These are phyloP conservation scores for Amyloporia xantha DNA, from an alignment of 768 basidiomycete species.

Conservation along the genomic window DNA sequence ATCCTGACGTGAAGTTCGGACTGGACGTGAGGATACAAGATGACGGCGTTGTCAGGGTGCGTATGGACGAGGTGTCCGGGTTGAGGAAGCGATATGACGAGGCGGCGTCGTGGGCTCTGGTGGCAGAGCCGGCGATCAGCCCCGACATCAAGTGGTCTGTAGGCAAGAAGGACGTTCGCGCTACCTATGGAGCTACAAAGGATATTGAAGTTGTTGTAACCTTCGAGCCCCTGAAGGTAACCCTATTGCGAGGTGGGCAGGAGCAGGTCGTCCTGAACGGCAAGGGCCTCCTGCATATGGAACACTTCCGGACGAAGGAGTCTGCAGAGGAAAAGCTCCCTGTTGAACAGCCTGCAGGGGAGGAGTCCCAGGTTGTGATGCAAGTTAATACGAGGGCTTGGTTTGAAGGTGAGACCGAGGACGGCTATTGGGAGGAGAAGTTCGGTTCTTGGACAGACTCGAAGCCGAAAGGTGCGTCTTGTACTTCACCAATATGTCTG, in stretches of 20 bases:
- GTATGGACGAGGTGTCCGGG: constrained; percentile 85
- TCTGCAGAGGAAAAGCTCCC: constrained; percentile 33
- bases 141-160: constrained; percentile 55
- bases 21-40: constrained; percentile 80
- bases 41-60: constrained; percentile 84
- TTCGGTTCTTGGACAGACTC: constrained; percentile 85
- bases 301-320: constrained; percentile 83
- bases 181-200: constrained; percentile 57
- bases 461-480: constrained; percentile 82
- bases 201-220: constrained; percentile 60
- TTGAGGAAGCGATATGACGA: constrained; percentile 86
- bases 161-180: constrained; percentile 58
- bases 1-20: constrained; percentile 77
- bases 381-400: constrained; percentile 53
- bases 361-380: constrained; percentile 43
- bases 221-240: constrained; percentile 71
- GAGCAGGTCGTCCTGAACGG: constrained; percentile 89
- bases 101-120: constrained; percentile 82
- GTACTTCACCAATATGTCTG: background rate
- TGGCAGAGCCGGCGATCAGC: constrained; percentile 62
- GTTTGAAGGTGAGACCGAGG: constrained; percentile 87
- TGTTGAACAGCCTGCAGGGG: constrained; percentile 29
- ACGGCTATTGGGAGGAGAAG: constrained; percentile 85
- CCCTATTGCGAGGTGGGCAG: constrained; percentile 64
- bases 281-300: constrained; percentile 90